Percentiles rank a stretch among this genome's conserved stretches.
These are phyloP conservation scores for Clitoria ternatea DNA, from an alignment of 306 rosid species.

Conservation along the genomic window DNA sequence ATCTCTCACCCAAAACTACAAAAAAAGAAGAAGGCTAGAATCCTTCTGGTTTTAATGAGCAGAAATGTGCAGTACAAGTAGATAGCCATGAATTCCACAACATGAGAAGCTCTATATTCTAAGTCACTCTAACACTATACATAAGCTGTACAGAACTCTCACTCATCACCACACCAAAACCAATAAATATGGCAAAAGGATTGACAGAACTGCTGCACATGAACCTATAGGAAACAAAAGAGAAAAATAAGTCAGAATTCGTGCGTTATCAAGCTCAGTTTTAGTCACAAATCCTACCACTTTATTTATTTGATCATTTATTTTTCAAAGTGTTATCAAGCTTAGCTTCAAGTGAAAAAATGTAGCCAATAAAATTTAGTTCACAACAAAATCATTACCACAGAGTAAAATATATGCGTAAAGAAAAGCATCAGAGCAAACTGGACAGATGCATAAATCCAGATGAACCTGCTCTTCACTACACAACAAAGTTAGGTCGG, in stretches of 20 bases:
- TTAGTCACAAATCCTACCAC: neutral
- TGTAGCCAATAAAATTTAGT: neutral
- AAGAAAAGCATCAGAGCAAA: conserved; percentile 93
- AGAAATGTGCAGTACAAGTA: conserved; percentile 1
- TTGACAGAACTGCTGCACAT: conserved; percentile 80
- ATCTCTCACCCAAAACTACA: conserved; percentile 30
- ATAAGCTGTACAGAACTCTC: conserved; percentile 66
- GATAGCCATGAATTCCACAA: neutral
- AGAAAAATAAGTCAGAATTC: neutral
- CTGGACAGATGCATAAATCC: conserved; percentile 89
- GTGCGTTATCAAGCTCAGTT: too few species aligned
- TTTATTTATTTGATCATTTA: neutral
- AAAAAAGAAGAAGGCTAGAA: conserved; percentile 23
- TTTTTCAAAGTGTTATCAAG: neutral
- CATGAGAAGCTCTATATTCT: conserved; percentile 27
- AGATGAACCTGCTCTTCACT: conserved; percentile 91
- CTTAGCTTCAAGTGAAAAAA: conserved; percentile 5
- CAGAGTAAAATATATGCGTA: conserved; percentile 86
- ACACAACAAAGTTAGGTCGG: conserved; percentile 22
- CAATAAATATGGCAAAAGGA: conserved; percentile 92
- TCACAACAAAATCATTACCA: conserved; percentile 49
- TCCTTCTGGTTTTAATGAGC: conserved; percentile 25
- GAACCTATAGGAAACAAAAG: conserved; percentile 44
- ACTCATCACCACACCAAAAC: conserved; percentile 86
- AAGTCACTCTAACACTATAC: conserved; percentile 23